Conservation (phyloP, 176 grass and related monocot genomes). For the Triticum timopheevii region DNA sequence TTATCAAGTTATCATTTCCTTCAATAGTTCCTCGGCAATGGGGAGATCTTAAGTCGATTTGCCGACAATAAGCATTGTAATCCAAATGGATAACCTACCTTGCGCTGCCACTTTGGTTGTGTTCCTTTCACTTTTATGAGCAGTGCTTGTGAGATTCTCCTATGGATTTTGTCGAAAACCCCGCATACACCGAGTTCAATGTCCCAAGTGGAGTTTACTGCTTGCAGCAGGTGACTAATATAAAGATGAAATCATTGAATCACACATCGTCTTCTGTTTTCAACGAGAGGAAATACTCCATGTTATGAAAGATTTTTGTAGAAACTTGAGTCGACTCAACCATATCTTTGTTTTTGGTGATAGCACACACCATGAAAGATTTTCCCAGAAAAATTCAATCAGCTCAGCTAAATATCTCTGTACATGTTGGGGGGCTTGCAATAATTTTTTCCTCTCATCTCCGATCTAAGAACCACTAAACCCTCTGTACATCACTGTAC, state of each 20-base stretch:
- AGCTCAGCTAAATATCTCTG: slow-evolving; percentile 34
- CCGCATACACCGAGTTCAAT: neutral
- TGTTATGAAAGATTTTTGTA: neutral
- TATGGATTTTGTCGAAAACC: neutral
- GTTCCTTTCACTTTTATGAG: neutral
- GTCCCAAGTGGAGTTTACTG: neutral
- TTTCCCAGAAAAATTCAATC: neutral
- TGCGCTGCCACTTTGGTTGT: neutral
- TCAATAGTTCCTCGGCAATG: neutral
- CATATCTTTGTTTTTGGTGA: too few species aligned
- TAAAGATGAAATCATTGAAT: neutral
- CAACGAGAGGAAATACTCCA: too few species aligned
- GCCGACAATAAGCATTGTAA: neutral
- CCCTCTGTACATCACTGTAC: slow-evolving; percentile 23
- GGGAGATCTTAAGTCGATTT: neutral
- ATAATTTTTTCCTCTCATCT: slow-evolving; percentile 35
- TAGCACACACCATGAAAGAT: neutral
- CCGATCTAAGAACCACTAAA: slow-evolving; percentile 29
- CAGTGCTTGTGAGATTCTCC: neutral
- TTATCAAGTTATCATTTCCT: neutral
- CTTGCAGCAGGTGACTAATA: neutral
- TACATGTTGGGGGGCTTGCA: slow-evolving; percentile 36
- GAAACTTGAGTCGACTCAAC: neutral
- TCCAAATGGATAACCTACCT: neutral
- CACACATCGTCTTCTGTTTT: too few species aligned